Evolutionary conservation across 208 protist species (phyloP).

Genomic region (Crithidia bombi): DNA sequence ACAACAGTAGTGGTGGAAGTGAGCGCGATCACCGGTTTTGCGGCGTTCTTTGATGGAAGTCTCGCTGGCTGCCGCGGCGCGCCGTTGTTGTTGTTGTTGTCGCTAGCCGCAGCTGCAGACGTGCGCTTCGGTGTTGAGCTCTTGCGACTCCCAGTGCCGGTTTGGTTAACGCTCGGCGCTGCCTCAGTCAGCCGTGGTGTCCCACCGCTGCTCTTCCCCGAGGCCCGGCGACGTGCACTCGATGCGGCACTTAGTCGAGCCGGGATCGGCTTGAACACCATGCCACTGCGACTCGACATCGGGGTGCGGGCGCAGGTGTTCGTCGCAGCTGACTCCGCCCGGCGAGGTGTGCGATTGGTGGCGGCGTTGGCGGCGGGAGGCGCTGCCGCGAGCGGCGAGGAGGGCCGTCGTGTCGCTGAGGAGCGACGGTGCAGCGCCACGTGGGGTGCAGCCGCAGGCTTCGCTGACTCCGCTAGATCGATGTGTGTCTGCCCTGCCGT

Average conservation of each 20-base stretch:
- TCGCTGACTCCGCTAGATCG: background rate
- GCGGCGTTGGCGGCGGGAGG: background rate
- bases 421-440: conserved; percentile 4
- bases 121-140: background rate
- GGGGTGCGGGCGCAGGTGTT: conserved; percentile 4
- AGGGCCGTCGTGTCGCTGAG: background rate
- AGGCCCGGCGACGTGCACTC: background rate
- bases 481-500: background rate
- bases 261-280: conserved; percentile 17
- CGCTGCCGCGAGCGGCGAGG: background rate
- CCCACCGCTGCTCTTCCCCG: background rate
- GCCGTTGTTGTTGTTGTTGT: background rate
- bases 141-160: background rate
- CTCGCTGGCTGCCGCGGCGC: background rate
- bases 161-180: background rate
- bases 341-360: background rate
- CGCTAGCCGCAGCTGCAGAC: background rate
- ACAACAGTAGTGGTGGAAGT: background rate
- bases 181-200: background rate
- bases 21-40: conserved; percentile 14
- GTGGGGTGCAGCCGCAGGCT: background rate
- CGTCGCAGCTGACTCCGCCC: background rate
- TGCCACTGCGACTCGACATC: background rate
- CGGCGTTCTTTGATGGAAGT: background rate
- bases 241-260: conserved; percentile 5